These are phyloP conservation scores for Fraxinus excelsior DNA, from an alignment of 257 asterid genomes.

Conservation along the genomic window DNA sequence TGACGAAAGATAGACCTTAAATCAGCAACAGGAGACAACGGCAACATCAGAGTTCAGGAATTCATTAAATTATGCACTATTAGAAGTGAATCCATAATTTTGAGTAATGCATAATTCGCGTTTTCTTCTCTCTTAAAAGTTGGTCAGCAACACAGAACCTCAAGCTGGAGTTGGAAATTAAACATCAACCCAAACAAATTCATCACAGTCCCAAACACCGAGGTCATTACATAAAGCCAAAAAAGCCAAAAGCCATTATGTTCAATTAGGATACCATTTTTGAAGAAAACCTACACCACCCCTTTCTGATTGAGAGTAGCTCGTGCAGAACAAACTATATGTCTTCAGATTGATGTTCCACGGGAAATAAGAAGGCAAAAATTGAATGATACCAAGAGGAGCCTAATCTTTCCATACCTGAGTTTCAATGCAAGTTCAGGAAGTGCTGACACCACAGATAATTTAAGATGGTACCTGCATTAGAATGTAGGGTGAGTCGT, in stretches of 20 bases:
- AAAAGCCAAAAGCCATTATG: not conserved
- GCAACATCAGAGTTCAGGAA: not conserved
- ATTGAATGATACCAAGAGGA: constrained; percentile 7
- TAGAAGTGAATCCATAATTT: no score
- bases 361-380: constrained; percentile 2
- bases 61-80: not conserved
- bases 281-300: not conserved
- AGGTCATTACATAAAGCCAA: not conserved
- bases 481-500: not conserved
- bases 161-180: no score
- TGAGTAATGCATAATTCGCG: no score
- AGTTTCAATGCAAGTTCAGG: constrained; percentile 56
- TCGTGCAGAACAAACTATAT: not conserved
- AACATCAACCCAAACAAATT: no score
- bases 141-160: no score
- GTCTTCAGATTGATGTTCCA: not conserved
- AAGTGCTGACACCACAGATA: constrained; percentile 65
- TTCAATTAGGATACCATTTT: not conserved
- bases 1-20: not conserved
- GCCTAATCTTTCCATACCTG: constrained; percentile 37
- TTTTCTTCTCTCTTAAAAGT: no score
- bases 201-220: not conserved
- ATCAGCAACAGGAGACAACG: not conserved
- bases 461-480: constrained; percentile 66
- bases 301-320: not conserved